Percentiles rank a stretch among this genome's conserved stretches.
These are phyloP conservation scores for Eimeria falciformis DNA, from an alignment of 169 alveolate genomes.

Conservation along the genomic window DNA sequence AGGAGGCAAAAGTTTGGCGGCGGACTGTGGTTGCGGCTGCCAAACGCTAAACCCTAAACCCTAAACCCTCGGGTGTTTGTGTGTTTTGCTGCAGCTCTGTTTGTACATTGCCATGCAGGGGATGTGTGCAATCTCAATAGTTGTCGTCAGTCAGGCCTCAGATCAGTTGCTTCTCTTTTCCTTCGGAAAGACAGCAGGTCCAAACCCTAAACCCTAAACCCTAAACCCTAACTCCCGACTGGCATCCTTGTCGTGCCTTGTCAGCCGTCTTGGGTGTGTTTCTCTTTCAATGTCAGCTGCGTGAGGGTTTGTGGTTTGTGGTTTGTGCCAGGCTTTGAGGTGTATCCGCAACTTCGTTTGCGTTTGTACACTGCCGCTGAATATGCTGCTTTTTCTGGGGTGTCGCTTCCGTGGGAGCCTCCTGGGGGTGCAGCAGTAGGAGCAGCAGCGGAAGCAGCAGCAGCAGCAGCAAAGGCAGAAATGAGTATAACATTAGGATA, in stretches of 20 bases:
- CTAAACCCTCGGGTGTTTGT: not conserved
- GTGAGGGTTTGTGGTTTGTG: too few species aligned
- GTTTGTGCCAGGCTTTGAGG: not conserved
- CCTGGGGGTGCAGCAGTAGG: not conserved
- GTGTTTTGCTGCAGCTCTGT: not conserved
- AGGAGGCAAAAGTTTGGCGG: not conserved
- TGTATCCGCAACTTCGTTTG: not conserved
- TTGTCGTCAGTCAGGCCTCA: constrained; percentile 66
- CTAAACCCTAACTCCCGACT: not conserved
- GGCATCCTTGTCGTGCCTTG: constrained; percentile 13
- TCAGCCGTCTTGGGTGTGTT: constrained; percentile 54
- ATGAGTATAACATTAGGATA: constrained; percentile 36
- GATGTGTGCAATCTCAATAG: constrained; percentile 47
- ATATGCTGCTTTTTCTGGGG: constrained; percentile 37
- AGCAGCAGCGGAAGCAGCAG: too few species aligned
- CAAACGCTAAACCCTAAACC: not conserved
- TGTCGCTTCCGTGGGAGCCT: not conserved
- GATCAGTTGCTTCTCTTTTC: constrained; percentile 55
- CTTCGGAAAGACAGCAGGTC: constrained; percentile 60
- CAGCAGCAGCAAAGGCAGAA: not conserved
- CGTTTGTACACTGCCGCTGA: constrained; percentile 21
- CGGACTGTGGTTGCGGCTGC: not conserved
- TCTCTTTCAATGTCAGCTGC: constrained; percentile 1
- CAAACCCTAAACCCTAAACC: not conserved
- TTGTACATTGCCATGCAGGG: constrained; percentile 66